Evolutionary conservation across 164 flowering plant species (phyloP), one percentile per base, ranked within the genome.

Genomic region (Umbilicus rupestris): DNA sequence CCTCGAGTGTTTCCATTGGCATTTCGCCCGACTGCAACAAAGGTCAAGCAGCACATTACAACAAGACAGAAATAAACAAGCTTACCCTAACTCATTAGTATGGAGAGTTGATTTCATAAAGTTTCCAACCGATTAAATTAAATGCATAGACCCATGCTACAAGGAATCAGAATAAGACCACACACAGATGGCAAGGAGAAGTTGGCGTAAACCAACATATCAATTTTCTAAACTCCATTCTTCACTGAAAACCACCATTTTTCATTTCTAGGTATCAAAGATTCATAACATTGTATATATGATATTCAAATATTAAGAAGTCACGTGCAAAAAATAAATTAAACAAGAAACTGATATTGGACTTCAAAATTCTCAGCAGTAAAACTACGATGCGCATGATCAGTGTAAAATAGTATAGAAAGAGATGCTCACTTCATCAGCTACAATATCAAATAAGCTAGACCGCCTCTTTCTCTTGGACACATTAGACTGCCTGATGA

Each of bases 401-500:
- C 37, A 63, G 14, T 50, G 17, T 2, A 19, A 55, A 28, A 5
- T 26, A 31, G 67, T 7, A 52, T 20, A 65, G 46, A 57, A 22
- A 73, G 45, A 39, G 46, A 19, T 16, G 79, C 84, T 79, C 57
- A 88, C 94, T 69, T 88, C 90, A 77, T 90, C 94, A 28, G 90
- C 80, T 22, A 87, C 78, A 12, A 91, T 84, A 76, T 91, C 93
- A 77, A 91, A 91, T 60, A 91, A 73, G 82, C 96, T 88, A 35
- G 95, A 87, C 3, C 96, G 87, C 72, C 97, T 81, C 73, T 87
- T 91, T 70, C 96, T 83, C 78, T 89, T 79, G 2, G 90, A 85
- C 42, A 84, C 72, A 70, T 87, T 85, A 72, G 80, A 76, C 70
- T 88, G 97, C 76, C 97, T 77, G 71, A 88, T 91, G 63, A 85